Evolutionary conservation across 495 filamentous ascomycete species (phyloP).

Genomic region (Penicillium cataractarum): DNA sequence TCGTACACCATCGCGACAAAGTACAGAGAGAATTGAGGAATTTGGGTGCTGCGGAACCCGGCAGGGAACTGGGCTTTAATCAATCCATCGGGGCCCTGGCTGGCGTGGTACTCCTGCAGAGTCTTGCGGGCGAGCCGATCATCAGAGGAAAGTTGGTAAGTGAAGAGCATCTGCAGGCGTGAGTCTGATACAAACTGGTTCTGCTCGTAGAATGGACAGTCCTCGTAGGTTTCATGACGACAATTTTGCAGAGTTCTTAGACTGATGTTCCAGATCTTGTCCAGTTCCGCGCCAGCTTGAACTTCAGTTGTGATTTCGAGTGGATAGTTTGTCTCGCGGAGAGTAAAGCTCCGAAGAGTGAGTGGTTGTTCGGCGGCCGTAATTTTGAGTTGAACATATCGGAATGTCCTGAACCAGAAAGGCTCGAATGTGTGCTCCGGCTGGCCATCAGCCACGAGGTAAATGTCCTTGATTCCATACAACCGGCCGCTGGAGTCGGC

Average conservation of each 20-base stretch:
- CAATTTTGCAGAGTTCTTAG: conserved; percentile 29
- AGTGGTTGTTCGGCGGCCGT: conserved; percentile 10
- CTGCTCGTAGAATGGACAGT: conserved; percentile 40
- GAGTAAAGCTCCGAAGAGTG: conserved; percentile 9
- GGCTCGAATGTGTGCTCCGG: conserved; percentile 23
- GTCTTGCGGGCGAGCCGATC: conserved; percentile 32
- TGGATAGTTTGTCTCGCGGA: conserved; percentile 28
- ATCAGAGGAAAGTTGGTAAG: conserved; percentile 30
- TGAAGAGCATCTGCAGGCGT: conserved; percentile 31
- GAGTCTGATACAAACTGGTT: conserved; percentile 34
- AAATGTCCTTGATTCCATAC: conserved; percentile 28
- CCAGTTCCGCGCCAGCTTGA: conserved; percentile 11
- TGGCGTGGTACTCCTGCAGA: conserved; percentile 31
- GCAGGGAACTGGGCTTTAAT: conserved; percentile 31
- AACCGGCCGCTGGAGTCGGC: conserved; percentile 21
- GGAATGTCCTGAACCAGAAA: conserved; percentile 36
- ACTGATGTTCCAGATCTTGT: conserved; percentile 32
- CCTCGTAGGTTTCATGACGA: conserved; percentile 36
- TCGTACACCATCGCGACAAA: conserved; percentile 33
- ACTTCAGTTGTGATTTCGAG: conserved; percentile 25
- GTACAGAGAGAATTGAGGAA: conserved; percentile 34
- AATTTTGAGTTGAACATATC: conserved; percentile 28
- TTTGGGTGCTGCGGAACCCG: conserved; percentile 24
- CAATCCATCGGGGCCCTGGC: conserved; percentile 26
- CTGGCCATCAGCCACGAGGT: conserved; percentile 16